A percentile compares a stretch with the other conserved stretches of the same genome.
phyloP scores from a whole-genome alignment of 2,329 filamentous ascomycete genomes.

The Colletotrichum cuscutae region DNA sequence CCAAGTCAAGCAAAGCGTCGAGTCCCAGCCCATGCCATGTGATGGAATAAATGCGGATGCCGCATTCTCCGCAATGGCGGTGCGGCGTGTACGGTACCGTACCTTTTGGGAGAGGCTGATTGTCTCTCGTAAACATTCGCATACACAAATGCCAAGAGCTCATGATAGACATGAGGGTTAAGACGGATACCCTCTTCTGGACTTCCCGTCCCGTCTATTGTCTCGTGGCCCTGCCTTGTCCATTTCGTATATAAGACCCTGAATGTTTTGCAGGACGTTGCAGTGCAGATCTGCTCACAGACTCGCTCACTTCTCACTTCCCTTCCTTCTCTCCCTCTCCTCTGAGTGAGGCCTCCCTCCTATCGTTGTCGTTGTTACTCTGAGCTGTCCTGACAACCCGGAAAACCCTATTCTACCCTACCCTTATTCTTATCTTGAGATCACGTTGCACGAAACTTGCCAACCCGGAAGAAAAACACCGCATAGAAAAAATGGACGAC shows the following conservation, averaged over 20 bases:
- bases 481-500: slow-evolving; percentile 39
- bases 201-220: background rate
- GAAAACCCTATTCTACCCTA: background rate
- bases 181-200: slow-evolving; percentile 1
- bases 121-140: slow-evolving; percentile 14
- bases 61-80: slow-evolving; percentile 23
- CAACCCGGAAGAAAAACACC: background rate
- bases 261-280: background rate
- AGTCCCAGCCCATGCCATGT: slow-evolving; percentile 28
- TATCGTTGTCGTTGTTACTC: background rate
- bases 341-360: background rate
- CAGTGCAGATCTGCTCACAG: slow-evolving; percentile 1
- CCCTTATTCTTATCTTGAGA: background rate
- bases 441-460: background rate
- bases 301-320: slow-evolving; percentile 17
- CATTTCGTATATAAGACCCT: slow-evolving; percentile 30
- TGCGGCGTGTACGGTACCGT: background rate
- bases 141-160: slow-evolving; percentile 16
- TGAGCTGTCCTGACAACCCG: background rate
- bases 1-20: slow-evolving; percentile 26
- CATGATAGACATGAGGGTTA: slow-evolving; percentile 15
- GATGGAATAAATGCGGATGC: slow-evolving; percentile 25
- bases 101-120: background rate
- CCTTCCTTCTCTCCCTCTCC: background rate
- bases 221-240: background rate